Evolutionary conservation across 1,284 basidiomycete genomes (phyloP), one percentile per base, ranked within the genome.

Genomic region (Tilletia indica): DNA sequence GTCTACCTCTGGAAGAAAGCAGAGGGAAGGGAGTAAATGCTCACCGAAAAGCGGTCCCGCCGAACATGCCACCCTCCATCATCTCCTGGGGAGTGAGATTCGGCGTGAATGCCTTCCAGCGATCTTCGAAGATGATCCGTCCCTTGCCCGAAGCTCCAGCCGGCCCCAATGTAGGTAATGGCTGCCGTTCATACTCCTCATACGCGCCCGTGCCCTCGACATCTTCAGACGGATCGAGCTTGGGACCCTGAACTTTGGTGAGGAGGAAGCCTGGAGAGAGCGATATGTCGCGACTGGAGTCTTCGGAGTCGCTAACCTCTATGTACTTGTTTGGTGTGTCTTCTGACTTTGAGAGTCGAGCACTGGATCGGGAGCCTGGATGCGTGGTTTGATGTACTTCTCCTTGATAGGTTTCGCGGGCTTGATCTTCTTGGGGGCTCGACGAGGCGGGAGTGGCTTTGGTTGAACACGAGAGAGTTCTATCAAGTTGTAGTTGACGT

Each of bases 51-150:
- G 85, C 85, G 0, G 79, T 85, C 1, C 86, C 86, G 1, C 85
- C 86, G 70, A 87, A 87, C 6, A 86, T 85, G 3, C 86, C 86
- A 0, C 84, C 61, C 36, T 34, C 71, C 38, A 87, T 84, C 79
- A 87, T 85, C 76, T 87, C 86, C 63, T 85, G 82, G 0, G 86
- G 86, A 1, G 86, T 86, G 25, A 87, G 69, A 74, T 87, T 87
- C 9, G 86, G 86, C 45, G 79, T 83, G 74, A 87, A 87, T 39
- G 75, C 73, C 1, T 72, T 69, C 42, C 82, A 86, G 31, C 83
- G 74, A 0, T 84, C 80, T 64, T 86, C 83, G 72, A 87, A 87
- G 0, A 84, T 31, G 51, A 87, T 67, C 5, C 77, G 80, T 12
- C 86, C 86, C 69, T 83, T 79, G 12, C 74, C 74, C 38, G 70